A percentile compares a stretch with the other conserved stretches of the same genome.
phyloP scores from a whole-genome alignment of 257 asterid species.

The Plantago major region DNA sequence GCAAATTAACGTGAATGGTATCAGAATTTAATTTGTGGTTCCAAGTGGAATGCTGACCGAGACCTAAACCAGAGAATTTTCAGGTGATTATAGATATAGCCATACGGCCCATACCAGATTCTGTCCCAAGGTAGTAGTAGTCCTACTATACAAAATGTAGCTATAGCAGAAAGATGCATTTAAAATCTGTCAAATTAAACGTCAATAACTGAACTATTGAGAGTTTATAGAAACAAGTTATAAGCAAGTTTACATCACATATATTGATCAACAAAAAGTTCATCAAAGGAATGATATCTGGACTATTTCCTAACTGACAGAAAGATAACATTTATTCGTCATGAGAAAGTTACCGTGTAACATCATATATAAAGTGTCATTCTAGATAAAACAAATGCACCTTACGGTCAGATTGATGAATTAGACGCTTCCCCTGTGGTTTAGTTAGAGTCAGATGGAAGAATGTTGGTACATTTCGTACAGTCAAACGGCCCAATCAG shows the following conservation, averaged over 20 bases:
- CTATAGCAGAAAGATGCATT: too few relatives aligned
- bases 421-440: constrained; percentile 29
- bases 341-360: constrained; percentile 5
- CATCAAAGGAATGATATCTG: neutral
- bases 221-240: too few relatives aligned
- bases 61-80: too few relatives aligned
- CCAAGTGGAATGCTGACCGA: too few relatives aligned
- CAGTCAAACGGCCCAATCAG: constrained; percentile 85
- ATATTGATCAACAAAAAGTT: constrained; percentile 4
- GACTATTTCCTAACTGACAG: neutral
- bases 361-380: constrained; percentile 12
- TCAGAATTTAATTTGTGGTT: too few relatives aligned
- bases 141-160: too few relatives aligned
- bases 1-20: too few relatives aligned
- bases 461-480: constrained; percentile 53
- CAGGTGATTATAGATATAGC: too few relatives aligned
- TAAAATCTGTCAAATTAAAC: too few relatives aligned
- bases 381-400: constrained; percentile 21
- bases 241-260: neutral
- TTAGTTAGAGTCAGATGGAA: constrained; percentile 37
- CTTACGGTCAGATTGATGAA: constrained; percentile 25
- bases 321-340: constrained; percentile 15
- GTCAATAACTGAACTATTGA: too few relatives aligned
- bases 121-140: too few relatives aligned
- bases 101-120: too few relatives aligned